These are phyloP conservation scores for Pichia inconspicua DNA, from an alignment of 1,139 yeast genomes.

Conservation along the genomic window DNA sequence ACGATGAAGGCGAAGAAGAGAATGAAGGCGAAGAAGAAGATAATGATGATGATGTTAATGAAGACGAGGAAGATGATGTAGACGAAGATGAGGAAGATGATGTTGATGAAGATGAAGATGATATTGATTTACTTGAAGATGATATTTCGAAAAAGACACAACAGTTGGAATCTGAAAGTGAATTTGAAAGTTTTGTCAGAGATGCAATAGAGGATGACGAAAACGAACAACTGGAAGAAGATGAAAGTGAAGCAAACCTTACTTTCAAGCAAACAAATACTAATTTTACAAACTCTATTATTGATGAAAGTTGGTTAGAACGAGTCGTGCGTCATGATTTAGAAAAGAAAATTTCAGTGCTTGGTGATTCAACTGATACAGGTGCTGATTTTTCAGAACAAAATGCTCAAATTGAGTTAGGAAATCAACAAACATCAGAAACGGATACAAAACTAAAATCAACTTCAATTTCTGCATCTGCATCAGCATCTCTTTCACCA, in stretches of 20 bases:
- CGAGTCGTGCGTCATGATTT: conserved; percentile 6
- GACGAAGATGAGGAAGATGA: background rate
- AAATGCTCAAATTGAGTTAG: background rate
- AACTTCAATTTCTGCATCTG: background rate
- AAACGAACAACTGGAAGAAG: background rate
- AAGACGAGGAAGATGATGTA: background rate
- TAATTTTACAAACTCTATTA: background rate
- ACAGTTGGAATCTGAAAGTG: background rate
- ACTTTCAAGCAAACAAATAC: background rate
- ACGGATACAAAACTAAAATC: background rate
- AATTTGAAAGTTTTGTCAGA: background rate
- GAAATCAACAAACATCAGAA: background rate
- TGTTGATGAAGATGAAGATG: background rate
- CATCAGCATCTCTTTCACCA: background rate
- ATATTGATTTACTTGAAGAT: background rate
- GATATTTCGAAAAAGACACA: background rate
- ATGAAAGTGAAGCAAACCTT: background rate
- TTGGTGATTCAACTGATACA: conserved; percentile 2
- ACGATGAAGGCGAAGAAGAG: background rate
- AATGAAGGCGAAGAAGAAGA: background rate
- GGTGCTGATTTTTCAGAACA: conserved; percentile 1
- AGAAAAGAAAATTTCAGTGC: conserved; percentile 5
- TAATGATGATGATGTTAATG: background rate
- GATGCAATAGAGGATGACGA: background rate
- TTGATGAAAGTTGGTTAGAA: conserved; percentile 4